Evolutionary conservation across 495 filamentous ascomycete species (phyloP).

Genomic region (Rhypophila decipiens): DNA sequence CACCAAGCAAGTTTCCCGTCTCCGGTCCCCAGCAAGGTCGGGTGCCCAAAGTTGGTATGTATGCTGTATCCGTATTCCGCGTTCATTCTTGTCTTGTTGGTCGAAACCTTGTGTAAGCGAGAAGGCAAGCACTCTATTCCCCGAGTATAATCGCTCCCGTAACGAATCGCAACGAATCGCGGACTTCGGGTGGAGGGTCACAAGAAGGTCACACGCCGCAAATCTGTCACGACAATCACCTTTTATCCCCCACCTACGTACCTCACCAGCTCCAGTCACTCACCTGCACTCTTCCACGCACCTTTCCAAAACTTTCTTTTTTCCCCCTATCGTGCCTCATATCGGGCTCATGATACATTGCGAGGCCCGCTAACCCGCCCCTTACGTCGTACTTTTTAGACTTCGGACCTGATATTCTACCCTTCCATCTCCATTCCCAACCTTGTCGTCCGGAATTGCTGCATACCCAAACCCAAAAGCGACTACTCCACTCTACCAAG

Average conservation of each 20-base stretch:
- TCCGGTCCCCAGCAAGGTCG: too few relatives aligned
- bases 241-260: conserved; percentile 13
- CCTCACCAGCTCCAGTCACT: not conserved
- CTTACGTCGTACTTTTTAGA: not conserved
- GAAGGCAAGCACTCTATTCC: conserved; percentile 13
- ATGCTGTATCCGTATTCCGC: conserved; percentile 1
- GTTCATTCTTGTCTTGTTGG: too few relatives aligned
- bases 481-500: too few relatives aligned
- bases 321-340: conserved; percentile 9
- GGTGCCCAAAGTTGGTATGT: conserved; percentile 24
- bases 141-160: too few relatives aligned
- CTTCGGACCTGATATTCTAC: not conserved
- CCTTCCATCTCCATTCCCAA: too few relatives aligned
- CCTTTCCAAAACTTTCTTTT: conserved; percentile 8
- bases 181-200: conserved; percentile 12
- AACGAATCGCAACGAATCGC: conserved; percentile 22
- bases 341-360: not conserved
- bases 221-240: conserved; percentile 13
- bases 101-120: too few relatives aligned
- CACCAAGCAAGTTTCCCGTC: not conserved
- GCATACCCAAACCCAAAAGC: too few relatives aligned
- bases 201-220: conserved; percentile 16
- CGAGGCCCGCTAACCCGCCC: conserved; percentile 5
- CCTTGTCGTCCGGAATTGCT: too few relatives aligned
- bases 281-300: too few relatives aligned